phyloP scores from a whole-genome alignment of 2,329 filamentous ascomycete species.

The Fusarium sp. region DNA sequence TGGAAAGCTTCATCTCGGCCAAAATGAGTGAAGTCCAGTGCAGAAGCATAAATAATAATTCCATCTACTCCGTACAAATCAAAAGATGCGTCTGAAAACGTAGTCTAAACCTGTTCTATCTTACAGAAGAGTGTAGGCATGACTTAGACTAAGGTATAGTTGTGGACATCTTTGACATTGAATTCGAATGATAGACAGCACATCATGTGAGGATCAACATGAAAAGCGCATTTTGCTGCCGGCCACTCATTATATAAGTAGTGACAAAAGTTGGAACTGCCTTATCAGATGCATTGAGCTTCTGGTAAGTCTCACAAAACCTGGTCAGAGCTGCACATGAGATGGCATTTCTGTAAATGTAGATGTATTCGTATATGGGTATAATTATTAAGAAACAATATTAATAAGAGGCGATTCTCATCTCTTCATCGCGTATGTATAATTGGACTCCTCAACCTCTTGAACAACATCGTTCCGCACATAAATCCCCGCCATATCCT shows the following conservation, averaged over 20 bases:
- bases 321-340: neutral
- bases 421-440: constrained; percentile 14
- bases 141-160: neutral
- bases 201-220: too few species aligned
- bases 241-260: too few species aligned
- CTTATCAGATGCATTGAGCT: neutral
- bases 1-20: too few species aligned
- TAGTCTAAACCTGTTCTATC: neutral
- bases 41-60: too few species aligned
- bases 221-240: neutral
- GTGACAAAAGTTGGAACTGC: neutral
- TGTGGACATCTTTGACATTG: too few species aligned
- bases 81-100: neutral
- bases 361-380: neutral
- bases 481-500: constrained; percentile 19
- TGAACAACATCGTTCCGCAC: constrained; percentile 33
- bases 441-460: constrained; percentile 13
- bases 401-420: neutral
- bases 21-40: too few species aligned
- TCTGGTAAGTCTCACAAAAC: neutral
- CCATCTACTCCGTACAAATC: too few species aligned
- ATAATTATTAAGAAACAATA: neutral
- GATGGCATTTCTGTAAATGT: neutral
- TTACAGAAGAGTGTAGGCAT: neutral
- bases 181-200: too few species aligned